Conservation (phyloP, 2,329 filamentous ascomycete genomes). For the Ophiostoma australiae region DNA sequence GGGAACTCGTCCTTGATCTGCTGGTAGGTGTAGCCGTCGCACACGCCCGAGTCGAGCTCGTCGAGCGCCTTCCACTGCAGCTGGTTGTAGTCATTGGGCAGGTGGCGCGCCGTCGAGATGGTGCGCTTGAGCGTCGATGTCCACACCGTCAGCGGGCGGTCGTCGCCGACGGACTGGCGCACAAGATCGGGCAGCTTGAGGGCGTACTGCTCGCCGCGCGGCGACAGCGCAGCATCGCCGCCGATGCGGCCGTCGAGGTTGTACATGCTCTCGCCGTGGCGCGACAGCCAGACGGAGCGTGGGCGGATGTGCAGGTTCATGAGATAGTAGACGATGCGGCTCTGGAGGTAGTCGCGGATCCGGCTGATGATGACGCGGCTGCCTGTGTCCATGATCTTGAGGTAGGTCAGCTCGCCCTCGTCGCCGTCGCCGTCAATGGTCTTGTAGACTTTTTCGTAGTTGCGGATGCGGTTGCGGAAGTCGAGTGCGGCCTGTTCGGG, state of each 20-base stretch:
- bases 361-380: slow-evolving; percentile 97
- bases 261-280: slow-evolving; percentile 93
- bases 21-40: slow-evolving; percentile 92
- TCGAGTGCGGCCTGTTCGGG: slow-evolving; percentile 86
- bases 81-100: slow-evolving; percentile 80
- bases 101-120: slow-evolving; percentile 81
- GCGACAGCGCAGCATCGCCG: slow-evolving; percentile 81
- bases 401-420: slow-evolving; percentile 83
- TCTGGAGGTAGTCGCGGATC: slow-evolving; percentile 94
- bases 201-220: slow-evolving; percentile 82
- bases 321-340: slow-evolving; percentile 92
- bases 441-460: slow-evolving; percentile 96
- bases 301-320: slow-evolving; percentile 98
- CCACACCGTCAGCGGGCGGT: slow-evolving; percentile 58
- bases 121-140: slow-evolving; percentile 68
- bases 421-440: slow-evolving; percentile 77
- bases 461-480: slow-evolving; percentile 88
- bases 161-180: slow-evolving; percentile 71
- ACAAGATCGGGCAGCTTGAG: slow-evolving; percentile 78
- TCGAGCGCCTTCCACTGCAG: slow-evolving; percentile 98
- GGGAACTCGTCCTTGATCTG: slow-evolving; percentile 89
- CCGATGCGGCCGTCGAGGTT: slow-evolving; percentile 90
- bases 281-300: slow-evolving; percentile 90
- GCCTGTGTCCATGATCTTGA: slow-evolving; percentile 95
- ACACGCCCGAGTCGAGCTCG: slow-evolving; percentile 93